These are phyloP conservation scores for Exophiala aquamarina DNA, from an alignment of 2,329 filamentous ascomycete genomes.

Conservation along the genomic window DNA sequence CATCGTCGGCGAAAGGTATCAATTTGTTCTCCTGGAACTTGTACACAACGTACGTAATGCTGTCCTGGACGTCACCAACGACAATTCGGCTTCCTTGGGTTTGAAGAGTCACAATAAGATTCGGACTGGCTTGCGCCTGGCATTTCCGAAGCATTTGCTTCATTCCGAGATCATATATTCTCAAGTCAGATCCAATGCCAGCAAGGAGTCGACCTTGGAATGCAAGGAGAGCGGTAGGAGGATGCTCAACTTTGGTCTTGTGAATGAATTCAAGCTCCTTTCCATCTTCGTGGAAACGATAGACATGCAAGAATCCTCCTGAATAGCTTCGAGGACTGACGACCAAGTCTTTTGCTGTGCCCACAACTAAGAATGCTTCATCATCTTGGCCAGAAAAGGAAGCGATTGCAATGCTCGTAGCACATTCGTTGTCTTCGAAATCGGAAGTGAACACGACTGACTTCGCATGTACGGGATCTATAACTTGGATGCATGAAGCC, in stretches of 20 bases:
- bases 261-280: conserved; percentile 89
- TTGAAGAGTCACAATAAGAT: conserved; percentile 83
- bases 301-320: conserved; percentile 86
- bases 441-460: conserved; percentile 75
- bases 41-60: conserved; percentile 88
- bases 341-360: conserved; percentile 86
- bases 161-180: conserved; percentile 91
- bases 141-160: conserved; percentile 89
- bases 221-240: conserved; percentile 81
- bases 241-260: conserved; percentile 89
- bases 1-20: conserved; percentile 91
- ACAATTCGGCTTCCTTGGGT: conserved; percentile 89
- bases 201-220: conserved; percentile 89
- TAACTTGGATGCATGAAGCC: conserved; percentile 91
- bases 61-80: conserved; percentile 89
- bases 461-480: conserved; percentile 79
- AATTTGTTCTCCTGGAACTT: conserved; percentile 88
- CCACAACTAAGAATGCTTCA: conserved; percentile 88
- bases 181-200: conserved; percentile 79
- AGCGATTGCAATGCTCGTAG: conserved; percentile 80
- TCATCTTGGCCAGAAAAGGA: conserved; percentile 86
- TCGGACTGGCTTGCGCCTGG: conserved; percentile 74
- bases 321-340: conserved; percentile 73
- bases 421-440: conserved; percentile 85
- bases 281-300: conserved; percentile 85